A percentile compares a stretch with the other conserved stretches of the same genome.
Evolutionary conservation across 306 rosid genomes (phyloP).

Genomic region (Erythrophleum fordii): DNA sequence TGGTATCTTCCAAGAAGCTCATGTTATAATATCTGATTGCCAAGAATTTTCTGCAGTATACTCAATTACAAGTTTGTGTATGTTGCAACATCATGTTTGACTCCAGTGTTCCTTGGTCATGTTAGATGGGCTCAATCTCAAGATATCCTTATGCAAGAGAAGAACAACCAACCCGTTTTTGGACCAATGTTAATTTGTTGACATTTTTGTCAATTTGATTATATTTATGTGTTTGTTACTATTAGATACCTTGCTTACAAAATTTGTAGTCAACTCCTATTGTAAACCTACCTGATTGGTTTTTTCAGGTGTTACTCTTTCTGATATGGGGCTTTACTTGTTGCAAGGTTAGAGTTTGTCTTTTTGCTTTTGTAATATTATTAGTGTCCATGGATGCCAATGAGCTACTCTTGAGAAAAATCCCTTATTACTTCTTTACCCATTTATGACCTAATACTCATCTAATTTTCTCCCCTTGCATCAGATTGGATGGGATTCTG

Average conservation of each 20-base stretch:
- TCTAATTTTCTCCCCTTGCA: conserved; percentile 35
- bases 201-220: conserved; percentile 27
- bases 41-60: conserved; percentile 11
- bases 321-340: conserved; percentile 81
- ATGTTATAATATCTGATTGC: conserved; percentile 15
- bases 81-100: conserved; percentile 27
- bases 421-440: background rate
- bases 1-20: background rate
- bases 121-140: conserved; percentile 15
- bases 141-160: conserved; percentile 9
- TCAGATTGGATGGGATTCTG: conserved; percentile 98
- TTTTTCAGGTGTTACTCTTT: conserved; percentile 77
- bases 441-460: conserved; percentile 22
- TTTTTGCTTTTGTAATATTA: conserved; percentile 30
- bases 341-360: conserved; percentile 77
- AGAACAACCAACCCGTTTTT: conserved; percentile 1
- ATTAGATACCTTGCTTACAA: conserved; percentile 1
- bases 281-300: conserved; percentile 29
- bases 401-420: conserved; percentile 17
- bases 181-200: conserved; percentile 20
- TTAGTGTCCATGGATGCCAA: background rate
- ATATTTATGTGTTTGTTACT: conserved; percentile 9
- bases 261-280: conserved; percentile 15
- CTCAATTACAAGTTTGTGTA: conserved; percentile 25
- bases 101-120: conserved; percentile 16